Evolutionary conservation across 2,329 filamentous ascomycete species (phyloP).

Genomic region (Colletotrichum theobromicola): DNA sequence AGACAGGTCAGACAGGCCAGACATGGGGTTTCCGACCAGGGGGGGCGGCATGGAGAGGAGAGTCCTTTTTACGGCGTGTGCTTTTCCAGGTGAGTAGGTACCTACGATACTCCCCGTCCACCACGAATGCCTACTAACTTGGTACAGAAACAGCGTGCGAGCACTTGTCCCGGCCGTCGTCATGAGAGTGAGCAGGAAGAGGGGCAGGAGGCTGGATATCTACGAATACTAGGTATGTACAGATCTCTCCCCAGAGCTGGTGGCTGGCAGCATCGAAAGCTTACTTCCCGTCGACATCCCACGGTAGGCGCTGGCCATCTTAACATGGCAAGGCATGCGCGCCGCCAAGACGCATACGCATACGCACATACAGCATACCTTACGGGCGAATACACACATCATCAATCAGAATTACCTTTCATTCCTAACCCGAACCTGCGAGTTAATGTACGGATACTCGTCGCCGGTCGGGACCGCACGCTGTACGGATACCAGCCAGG

Average conservation of each 20-base stretch:
- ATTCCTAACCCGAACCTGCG: not conserved
- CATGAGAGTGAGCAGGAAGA: not conserved
- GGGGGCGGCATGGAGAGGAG: slow-evolving; percentile 7
- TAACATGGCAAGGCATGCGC: not conserved
- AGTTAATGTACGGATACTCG: no score
- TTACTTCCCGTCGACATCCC: not conserved
- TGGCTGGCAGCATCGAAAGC: not conserved
- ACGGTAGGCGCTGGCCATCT: not conserved
- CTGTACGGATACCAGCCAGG: not conserved
- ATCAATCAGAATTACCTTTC: not conserved
- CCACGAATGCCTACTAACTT: not conserved
- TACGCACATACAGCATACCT: not conserved
- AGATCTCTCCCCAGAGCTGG: not conserved
- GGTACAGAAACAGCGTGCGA: not conserved
- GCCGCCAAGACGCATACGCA: not conserved
- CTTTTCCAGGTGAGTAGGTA: not conserved
- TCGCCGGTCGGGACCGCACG: not conserved
- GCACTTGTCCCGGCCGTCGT: not conserved
- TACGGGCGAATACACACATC: not conserved
- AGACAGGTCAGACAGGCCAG: slow-evolving; percentile 15
- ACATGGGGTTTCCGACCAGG: slow-evolving; percentile 18
- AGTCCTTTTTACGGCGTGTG: not conserved
- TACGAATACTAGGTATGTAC: no score
- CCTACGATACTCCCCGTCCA: not conserved
- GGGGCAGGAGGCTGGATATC: not conserved